Percentiles rank a stretch among this genome's conserved stretches.
phyloP scores from a whole-genome alignment of 2,329 filamentous ascomycete genomes.

The Calonectria hongkongensis region DNA sequence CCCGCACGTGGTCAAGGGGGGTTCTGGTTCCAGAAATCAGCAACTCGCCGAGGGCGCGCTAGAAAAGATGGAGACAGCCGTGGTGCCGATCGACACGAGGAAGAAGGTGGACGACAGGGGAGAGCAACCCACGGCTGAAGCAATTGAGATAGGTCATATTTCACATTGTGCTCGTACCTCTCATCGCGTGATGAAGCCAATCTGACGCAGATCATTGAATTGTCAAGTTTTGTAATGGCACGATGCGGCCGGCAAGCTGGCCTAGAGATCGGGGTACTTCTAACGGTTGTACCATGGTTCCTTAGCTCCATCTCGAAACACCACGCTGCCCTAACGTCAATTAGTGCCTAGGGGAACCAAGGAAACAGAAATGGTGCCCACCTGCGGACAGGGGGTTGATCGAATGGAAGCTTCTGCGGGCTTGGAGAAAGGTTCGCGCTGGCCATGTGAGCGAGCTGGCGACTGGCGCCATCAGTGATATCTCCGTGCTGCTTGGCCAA shows the following conservation, averaged over 20 bases:
- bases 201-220: constrained; percentile 25
- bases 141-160: constrained; percentile 16
- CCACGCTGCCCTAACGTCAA: constrained; percentile 42
- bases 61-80: constrained; percentile 31
- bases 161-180: constrained; percentile 15
- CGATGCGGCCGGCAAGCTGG: constrained; percentile 32
- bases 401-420: constrained; percentile 44
- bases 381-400: constrained; percentile 40
- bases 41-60: constrained; percentile 31
- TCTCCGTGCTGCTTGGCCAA: constrained; percentile 6
- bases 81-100: constrained; percentile 30
- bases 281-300: constrained; percentile 38
- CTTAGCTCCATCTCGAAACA: constrained; percentile 43
- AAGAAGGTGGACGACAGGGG: constrained; percentile 19
- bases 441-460: constrained; percentile 40
- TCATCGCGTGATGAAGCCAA: constrained; percentile 29
- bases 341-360: constrained; percentile 37
- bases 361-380: constrained; percentile 47
- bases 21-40: constrained; percentile 16
- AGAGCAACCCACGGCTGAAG: constrained; percentile 28
- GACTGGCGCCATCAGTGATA: constrained; percentile 37
- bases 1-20: constrained; percentile 41
- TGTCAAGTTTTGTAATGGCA: neutral
- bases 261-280: constrained; percentile 37
- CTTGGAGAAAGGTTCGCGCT: constrained; percentile 37